These are phyloP conservation scores for Myrmaecium sp. DNA, from an alignment of 2,329 filamentous ascomycete species.

Conservation along the genomic window DNA sequence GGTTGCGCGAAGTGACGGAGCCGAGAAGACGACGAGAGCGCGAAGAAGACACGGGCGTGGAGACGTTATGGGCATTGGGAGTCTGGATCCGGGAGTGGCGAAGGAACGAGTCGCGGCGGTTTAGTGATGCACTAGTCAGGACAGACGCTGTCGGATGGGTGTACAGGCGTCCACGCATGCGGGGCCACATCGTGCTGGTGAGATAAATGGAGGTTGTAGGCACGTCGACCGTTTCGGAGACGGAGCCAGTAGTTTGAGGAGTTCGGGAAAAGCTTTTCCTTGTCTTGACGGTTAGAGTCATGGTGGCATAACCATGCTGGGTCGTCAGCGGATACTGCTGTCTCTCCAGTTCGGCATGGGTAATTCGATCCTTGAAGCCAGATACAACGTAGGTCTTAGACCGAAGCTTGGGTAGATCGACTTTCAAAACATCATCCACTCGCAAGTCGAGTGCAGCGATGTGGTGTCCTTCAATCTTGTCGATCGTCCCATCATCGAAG, in stretches of 20 bases:
- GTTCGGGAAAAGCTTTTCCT: slow-evolving; percentile 19
- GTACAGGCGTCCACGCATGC: slow-evolving; percentile 23
- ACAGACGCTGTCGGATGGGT: slow-evolving; percentile 6
- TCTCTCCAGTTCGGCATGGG: slow-evolving; percentile 3
- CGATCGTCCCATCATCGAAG: slow-evolving; percentile 30
- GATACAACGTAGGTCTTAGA: slow-evolving; percentile 26
- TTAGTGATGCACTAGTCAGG: no score
- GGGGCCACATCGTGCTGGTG: slow-evolving; percentile 24
- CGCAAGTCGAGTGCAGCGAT: slow-evolving; percentile 27
- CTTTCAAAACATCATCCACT: slow-evolving; percentile 28
- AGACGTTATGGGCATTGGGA: slow-evolving; percentile 13
- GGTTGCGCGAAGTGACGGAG: slow-evolving; percentile 7
- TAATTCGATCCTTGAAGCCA: slow-evolving; percentile 23
- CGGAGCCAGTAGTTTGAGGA: slow-evolving; percentile 2
- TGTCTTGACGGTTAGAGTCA: slow-evolving; percentile 23
- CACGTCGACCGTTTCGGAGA: slow-evolving; percentile 17
- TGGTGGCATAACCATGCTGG: slow-evolving; percentile 21
- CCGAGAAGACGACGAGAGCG: slow-evolving; percentile 26
- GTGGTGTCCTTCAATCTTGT: slow-evolving; percentile 22
- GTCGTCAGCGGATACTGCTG: slow-evolving; percentile 22
- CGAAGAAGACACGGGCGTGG: slow-evolving; percentile 30
- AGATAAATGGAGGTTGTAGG: slow-evolving; percentile 26
- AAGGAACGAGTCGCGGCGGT: no score
- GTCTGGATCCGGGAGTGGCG: slow-evolving; percentile 12
- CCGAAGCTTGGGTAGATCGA: slow-evolving; percentile 27